These are phyloP conservation scores for Gamsiella multidivaricata DNA, from an alignment of 192 early-diverging fungal genomes.

Conservation along the genomic window DNA sequence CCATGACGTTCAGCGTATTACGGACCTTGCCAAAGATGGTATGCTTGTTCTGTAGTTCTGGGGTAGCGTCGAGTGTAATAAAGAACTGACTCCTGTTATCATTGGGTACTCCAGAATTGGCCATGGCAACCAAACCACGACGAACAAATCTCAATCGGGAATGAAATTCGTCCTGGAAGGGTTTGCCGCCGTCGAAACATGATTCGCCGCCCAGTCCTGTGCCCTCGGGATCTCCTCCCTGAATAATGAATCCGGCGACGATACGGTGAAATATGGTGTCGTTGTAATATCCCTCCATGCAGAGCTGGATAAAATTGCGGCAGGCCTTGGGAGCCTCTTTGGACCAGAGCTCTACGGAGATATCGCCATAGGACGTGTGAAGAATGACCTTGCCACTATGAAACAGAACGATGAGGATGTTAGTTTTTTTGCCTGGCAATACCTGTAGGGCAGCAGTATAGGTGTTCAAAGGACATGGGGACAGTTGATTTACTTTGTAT, in stretches of 20 bases:
- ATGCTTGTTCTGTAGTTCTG: slow-evolving; percentile 88
- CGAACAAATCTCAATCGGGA: slow-evolving; percentile 89
- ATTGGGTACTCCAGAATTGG: slow-evolving; percentile 79
- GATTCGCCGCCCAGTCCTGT: slow-evolving; percentile 90
- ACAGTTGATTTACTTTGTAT: slow-evolving; percentile 58
- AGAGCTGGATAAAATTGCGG: slow-evolving; percentile 96
- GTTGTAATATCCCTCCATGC: slow-evolving; percentile 91
- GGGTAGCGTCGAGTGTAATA: slow-evolving; percentile 86
- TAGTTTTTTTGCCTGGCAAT: background rate
- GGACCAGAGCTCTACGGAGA: slow-evolving; percentile 95
- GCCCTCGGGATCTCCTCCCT: slow-evolving; percentile 95
- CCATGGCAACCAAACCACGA: slow-evolving; percentile 91
- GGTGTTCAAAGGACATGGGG: background rate
- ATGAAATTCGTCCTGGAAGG: slow-evolving; percentile 94
- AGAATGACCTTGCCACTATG: slow-evolving; percentile 80
- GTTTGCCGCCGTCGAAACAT: slow-evolving; percentile 72
- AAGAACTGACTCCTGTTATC: slow-evolving; percentile 95
- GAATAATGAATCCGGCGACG: slow-evolving; percentile 91
- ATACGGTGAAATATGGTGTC: slow-evolving; percentile 90
- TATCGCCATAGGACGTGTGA: slow-evolving; percentile 85
- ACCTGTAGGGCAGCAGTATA: background rate
- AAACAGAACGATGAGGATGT: background rate
- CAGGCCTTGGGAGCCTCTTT: slow-evolving; percentile 92
- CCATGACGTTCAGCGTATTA: too few species aligned
- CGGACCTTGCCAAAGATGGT: slow-evolving; percentile 92